These are phyloP conservation scores for Cylindrotheca closterium DNA, from an alignment of 108 stramenopile genomes.

Conservation along the genomic window DNA sequence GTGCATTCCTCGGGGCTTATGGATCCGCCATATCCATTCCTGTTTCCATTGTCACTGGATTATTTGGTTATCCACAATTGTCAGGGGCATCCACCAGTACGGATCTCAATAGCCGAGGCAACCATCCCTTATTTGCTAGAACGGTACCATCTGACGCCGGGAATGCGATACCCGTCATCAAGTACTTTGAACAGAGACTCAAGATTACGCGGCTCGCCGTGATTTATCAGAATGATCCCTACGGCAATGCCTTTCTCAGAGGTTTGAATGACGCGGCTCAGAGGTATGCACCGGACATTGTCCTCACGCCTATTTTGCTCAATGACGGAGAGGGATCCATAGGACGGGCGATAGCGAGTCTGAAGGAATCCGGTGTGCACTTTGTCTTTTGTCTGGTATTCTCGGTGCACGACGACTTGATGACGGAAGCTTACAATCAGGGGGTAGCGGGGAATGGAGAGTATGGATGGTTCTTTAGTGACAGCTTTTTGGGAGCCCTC, in stretches of 20 bases:
- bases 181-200: constrained; percentile 12
- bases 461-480: constrained; percentile 43
- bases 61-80: constrained; percentile 55
- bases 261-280: constrained; percentile 27
- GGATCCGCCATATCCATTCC: constrained; percentile 44
- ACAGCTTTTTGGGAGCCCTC: neutral
- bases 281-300: constrained; percentile 27
- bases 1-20: constrained; percentile 51
- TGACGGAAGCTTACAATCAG: constrained; percentile 36
- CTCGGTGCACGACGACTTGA: constrained; percentile 9
- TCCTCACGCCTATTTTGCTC: constrained; percentile 3
- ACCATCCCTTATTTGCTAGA: constrained; percentile 50
- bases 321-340: neutral
- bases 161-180: constrained; percentile 29
- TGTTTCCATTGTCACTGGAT: constrained; percentile 37
- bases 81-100: constrained; percentile 29
- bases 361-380: neutral
- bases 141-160: constrained; percentile 39
- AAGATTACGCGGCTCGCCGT: constrained; percentile 36
- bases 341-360: neutral
- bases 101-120: constrained; percentile 26
- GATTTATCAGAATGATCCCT: constrained; percentile 41
- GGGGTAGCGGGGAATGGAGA: constrained; percentile 37
- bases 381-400: neutral
- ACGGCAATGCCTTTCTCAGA: constrained; percentile 44